phyloP scores from a whole-genome alignment of 2,329 filamentous ascomycete genomes.

The Colletotrichum scovillei region DNA sequence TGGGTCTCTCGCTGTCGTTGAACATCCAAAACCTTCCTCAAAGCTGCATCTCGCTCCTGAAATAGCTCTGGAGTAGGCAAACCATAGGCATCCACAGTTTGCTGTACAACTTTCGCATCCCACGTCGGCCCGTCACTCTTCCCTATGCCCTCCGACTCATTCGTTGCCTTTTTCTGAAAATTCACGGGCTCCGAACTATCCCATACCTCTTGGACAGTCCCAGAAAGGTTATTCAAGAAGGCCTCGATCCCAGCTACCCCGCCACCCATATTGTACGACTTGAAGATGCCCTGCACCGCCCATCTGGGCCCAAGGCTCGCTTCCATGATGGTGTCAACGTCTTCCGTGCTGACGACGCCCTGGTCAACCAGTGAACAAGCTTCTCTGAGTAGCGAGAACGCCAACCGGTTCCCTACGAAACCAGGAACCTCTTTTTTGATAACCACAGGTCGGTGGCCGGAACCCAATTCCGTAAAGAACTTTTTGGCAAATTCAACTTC shows the following conservation, averaged over 20 bases:
- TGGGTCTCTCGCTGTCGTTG: background rate
- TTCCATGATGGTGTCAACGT: conserved; percentile 7
- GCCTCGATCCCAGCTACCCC: conserved; percentile 1
- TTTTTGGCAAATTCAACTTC: background rate
- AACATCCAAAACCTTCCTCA: background rate
- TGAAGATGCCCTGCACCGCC: conserved; percentile 6
- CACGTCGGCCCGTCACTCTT: background rate
- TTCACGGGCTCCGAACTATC: background rate
- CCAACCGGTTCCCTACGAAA: conserved; percentile 9
- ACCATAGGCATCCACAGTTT: conserved; percentile 1
- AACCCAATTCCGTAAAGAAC: conserved; percentile 3
- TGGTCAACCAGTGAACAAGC: background rate
- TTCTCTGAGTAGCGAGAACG: conserved; percentile 7
- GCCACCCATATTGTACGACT: conserved; percentile 5
- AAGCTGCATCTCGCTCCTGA: background rate
- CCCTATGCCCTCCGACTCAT: background rate
- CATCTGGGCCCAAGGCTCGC: conserved; percentile 6
- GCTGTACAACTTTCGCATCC: conserved; percentile 2
- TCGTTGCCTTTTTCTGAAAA: background rate
- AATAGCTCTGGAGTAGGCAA: background rate
- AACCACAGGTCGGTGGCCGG: conserved; percentile 27
- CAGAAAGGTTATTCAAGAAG: conserved; percentile 4
- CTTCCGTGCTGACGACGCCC: conserved; percentile 2
- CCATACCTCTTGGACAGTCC: conserved; percentile 1
- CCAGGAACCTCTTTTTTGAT: conserved; percentile 5